Percentiles rank a stretch among this genome's conserved stretches.
phyloP scores from a whole-genome alignment of 441 rosid species.

The Gossypium aridum region DNA sequence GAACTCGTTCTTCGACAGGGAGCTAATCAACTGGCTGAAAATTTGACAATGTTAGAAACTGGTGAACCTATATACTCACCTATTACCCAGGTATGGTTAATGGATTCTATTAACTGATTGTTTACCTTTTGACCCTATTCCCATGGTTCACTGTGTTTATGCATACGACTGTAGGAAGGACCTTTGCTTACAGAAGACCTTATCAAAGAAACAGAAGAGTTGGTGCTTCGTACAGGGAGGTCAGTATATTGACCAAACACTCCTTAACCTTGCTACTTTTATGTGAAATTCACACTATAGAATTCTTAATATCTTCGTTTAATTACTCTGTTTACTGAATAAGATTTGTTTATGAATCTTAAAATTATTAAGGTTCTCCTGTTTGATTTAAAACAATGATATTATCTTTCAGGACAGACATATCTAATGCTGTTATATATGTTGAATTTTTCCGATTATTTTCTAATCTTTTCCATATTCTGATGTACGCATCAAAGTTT shows the following conservation, averaged over 20 bases:
- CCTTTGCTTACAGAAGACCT: slow-evolving; percentile 95
- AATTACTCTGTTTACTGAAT: background rate
- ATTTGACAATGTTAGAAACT: slow-evolving; percentile 82
- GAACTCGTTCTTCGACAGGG: slow-evolving; percentile 82
- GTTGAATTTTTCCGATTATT: background rate
- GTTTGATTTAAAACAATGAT: background rate
- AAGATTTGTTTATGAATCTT: background rate
- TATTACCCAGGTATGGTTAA: slow-evolving; percentile 62
- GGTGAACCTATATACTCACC: slow-evolving; percentile 89
- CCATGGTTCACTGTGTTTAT: slow-evolving; percentile 19
- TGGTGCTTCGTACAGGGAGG: slow-evolving; percentile 97
- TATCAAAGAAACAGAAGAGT: slow-evolving; percentile 91
- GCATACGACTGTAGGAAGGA: slow-evolving; percentile 53
- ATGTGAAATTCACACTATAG: background rate
- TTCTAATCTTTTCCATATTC: background rate
- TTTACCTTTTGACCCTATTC: slow-evolving; percentile 4
- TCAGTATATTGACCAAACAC: slow-evolving; percentile 16
- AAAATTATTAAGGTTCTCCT: background rate
- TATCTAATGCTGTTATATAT: background rate
- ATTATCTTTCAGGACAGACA: background rate
- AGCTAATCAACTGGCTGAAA: slow-evolving; percentile 39
- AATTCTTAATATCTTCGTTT: background rate
- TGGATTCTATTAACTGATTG: slow-evolving; percentile 16
- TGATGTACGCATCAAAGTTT: background rate
- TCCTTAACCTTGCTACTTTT: background rate